phyloP scores from a whole-genome alignment of 1,284 basidiomycete genomes.

The Heliocybe sulcata region DNA sequence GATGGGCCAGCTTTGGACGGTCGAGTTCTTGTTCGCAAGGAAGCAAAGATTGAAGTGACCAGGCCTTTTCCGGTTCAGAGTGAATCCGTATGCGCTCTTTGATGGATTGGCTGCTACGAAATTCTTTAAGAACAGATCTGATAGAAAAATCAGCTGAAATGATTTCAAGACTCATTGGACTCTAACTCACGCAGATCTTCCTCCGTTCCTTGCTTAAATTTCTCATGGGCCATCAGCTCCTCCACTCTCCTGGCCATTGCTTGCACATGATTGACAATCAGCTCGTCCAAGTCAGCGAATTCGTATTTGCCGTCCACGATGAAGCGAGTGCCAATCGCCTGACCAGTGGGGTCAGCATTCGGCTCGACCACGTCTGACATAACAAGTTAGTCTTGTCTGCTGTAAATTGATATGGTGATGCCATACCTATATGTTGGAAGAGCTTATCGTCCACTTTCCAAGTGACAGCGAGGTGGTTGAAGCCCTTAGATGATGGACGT shows the following conservation, averaged over 20 bases:
- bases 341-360: conserved; percentile 64
- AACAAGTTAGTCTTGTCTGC: conserved; percentile 3
- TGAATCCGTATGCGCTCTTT: conserved; percentile 95
- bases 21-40: conserved; percentile 85
- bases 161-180: neutral
- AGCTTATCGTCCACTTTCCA: conserved; percentile 99
- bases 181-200: conserved; percentile 78
- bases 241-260: conserved; percentile 93
- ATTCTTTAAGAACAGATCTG: conserved; percentile 86
- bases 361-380: conserved; percentile 83
- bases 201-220: conserved; percentile 86
- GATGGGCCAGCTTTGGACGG: conserved; percentile 91
- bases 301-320: conserved; percentile 78
- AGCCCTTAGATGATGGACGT: conserved; percentile 91
- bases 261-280: conserved; percentile 96
- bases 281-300: conserved; percentile 94
- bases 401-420: conserved; percentile 10
- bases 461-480: conserved; percentile 92
- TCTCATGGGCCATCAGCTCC: conserved; percentile 93
- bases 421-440: conserved; percentile 92
- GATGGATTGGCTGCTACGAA: conserved; percentile 91
- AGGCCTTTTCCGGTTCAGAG: conserved; percentile 82
- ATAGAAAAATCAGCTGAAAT: neutral
- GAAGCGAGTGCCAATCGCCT: conserved; percentile 66
- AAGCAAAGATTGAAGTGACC: conserved; percentile 95